These are phyloP conservation scores for Candida hungchunana DNA, from an alignment of 805 yeast genomes.

Conservation along the genomic window DNA sequence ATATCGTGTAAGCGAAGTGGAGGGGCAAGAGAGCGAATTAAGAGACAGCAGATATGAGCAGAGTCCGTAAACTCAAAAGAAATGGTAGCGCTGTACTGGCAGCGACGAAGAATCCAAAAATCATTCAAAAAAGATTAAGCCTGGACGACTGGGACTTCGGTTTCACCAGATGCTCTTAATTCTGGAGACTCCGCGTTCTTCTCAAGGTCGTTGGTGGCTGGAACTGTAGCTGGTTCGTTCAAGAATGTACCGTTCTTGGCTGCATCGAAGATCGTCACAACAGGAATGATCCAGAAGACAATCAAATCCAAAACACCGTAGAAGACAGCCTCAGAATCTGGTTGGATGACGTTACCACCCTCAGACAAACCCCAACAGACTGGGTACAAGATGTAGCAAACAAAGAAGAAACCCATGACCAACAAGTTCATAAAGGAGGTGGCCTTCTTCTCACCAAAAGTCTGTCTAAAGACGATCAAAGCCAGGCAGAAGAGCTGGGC, in stretches of 20 bases:
- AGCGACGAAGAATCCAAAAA: no score
- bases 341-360: conserved; percentile 52
- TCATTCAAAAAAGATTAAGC: conserved; percentile 1
- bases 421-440: conserved; percentile 7
- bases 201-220: conserved; percentile 15
- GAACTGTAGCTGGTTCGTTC: conserved; percentile 8
- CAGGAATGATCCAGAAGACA: conserved; percentile 40
- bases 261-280: conserved; percentile 24
- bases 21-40: no score
- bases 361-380: conserved; percentile 49
- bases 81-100: no score
- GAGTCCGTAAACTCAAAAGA: no score
- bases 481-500: conserved; percentile 38
- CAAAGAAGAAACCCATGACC: conserved; percentile 28
- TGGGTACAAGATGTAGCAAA: conserved; percentile 40
- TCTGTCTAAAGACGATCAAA: conserved; percentile 28
- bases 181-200: conserved; percentile 17
- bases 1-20: no score
- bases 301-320: conserved; percentile 48
- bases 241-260: conserved; percentile 18
- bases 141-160: conserved; percentile 22
- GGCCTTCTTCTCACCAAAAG: conserved; percentile 9
- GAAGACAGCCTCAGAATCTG: conserved; percentile 51
- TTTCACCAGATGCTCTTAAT: conserved; percentile 33
- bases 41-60: no score